phyloP scores from a whole-genome alignment of 2,329 filamentous ascomycete genomes.

The Tolypocladium paradoxum region DNA sequence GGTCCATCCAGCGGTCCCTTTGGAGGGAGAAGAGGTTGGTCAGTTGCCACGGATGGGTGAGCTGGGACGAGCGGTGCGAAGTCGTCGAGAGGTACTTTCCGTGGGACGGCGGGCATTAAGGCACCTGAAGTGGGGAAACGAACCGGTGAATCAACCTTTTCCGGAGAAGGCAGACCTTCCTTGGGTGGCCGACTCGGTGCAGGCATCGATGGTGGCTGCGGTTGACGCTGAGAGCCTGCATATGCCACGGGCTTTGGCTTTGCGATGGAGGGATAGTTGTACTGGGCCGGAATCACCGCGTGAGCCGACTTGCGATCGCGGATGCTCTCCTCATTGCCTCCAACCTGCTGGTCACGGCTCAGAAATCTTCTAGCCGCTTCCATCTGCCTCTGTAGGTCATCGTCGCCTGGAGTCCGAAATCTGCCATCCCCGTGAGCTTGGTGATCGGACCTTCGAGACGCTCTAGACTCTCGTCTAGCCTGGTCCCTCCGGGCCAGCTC shows the following conservation, averaged over 20 bases:
- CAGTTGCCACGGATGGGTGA: constrained; percentile 2
- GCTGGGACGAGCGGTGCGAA: constrained; percentile 12
- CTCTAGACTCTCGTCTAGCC: constrained; percentile 43
- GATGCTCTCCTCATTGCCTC: constrained; percentile 14
- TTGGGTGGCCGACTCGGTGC: constrained; percentile 24
- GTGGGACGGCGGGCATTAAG: constrained; percentile 14
- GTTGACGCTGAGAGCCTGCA: constrained; percentile 12
- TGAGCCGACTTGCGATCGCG: constrained; percentile 10
- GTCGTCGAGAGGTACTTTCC: constrained; percentile 16
- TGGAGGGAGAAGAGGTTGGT: constrained; percentile 15
- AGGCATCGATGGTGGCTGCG: constrained; percentile 7
- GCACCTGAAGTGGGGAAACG: not conserved
- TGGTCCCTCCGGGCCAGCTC: constrained; percentile 61
- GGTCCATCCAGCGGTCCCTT: constrained; percentile 11
- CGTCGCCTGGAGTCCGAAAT: constrained; percentile 21
- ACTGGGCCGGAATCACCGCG: constrained; percentile 21
- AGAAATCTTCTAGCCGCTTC: constrained; percentile 38
- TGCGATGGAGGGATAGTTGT: constrained; percentile 47
- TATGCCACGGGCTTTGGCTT: constrained; percentile 39
- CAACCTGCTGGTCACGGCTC: constrained; percentile 15
- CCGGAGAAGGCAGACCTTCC: constrained; percentile 9
- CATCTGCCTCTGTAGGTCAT: constrained; percentile 40
- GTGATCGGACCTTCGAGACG: constrained; percentile 21
- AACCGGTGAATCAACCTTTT: constrained; percentile 2
- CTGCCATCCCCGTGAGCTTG: not conserved